These are phyloP conservation scores for Penicillium italicum DNA, from an alignment of 2,329 filamentous ascomycete species.

Conservation along the genomic window DNA sequence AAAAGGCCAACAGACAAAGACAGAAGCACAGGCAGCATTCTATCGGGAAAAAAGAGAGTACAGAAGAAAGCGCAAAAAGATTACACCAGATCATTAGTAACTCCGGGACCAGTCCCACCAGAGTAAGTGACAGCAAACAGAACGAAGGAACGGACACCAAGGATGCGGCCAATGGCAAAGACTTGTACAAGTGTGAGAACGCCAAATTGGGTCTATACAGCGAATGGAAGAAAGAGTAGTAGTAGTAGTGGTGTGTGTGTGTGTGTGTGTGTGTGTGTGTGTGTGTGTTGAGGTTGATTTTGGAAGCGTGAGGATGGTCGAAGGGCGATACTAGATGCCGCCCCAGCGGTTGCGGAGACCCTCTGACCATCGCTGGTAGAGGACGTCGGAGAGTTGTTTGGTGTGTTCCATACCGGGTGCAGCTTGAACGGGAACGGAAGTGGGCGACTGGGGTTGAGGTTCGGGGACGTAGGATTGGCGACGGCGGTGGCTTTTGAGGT, in stretches of 20 bases:
- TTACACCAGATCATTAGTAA: slow-evolving; percentile 24
- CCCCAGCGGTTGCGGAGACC: slow-evolving; percentile 71
- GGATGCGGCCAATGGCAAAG: slow-evolving; percentile 21
- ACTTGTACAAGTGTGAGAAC: slow-evolving; percentile 23
- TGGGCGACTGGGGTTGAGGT: slow-evolving; percentile 38
- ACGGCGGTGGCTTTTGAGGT: slow-evolving; percentile 72
- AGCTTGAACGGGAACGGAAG: slow-evolving; percentile 50
- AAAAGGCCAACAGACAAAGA: slow-evolving; percentile 2
- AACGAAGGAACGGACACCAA: slow-evolving; percentile 23
- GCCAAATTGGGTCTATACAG: slow-evolving; percentile 31
- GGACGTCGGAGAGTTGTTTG: slow-evolving; percentile 80
- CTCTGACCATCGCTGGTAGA: slow-evolving; percentile 87
- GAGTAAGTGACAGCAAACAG: slow-evolving; percentile 8
- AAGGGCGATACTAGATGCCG: slow-evolving; percentile 23
- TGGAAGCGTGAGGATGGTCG: neutral
- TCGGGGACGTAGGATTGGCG: slow-evolving; percentile 51
- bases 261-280: no score
- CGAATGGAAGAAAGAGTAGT: slow-evolving; percentile 17
- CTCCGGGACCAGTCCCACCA: slow-evolving; percentile 18
- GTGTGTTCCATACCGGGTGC: slow-evolving; percentile 85
- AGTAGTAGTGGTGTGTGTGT: no score
- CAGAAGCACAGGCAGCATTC: slow-evolving; percentile 7
- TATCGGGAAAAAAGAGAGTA: slow-evolving; percentile 8
- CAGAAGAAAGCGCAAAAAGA: slow-evolving; percentile 14
- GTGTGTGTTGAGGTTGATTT: neutral